These are phyloP conservation scores for Entoloma clypeatum DNA, from an alignment of 1,284 basidiomycete species.

Conservation along the genomic window DNA sequence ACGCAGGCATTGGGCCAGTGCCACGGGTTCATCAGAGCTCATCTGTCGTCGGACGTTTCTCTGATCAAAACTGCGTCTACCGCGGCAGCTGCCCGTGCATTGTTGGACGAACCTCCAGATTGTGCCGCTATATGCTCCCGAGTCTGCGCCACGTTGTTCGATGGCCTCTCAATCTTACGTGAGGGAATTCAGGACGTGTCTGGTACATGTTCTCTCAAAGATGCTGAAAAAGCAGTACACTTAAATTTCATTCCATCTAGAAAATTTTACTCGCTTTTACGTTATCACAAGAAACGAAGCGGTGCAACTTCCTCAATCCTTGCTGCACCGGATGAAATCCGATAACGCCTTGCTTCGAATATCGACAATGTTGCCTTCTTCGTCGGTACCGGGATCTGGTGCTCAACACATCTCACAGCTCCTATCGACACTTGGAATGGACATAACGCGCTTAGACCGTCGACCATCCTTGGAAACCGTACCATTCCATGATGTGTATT, in stretches of 20 bases:
- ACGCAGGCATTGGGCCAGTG: slow-evolving; percentile 76
- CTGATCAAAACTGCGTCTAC: slow-evolving; percentile 61
- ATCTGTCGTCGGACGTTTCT: slow-evolving; percentile 51
- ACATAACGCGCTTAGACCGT: slow-evolving; percentile 54
- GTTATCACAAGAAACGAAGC: slow-evolving; percentile 13
- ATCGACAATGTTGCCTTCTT: slow-evolving; percentile 11
- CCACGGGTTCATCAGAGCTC: slow-evolving; percentile 46
- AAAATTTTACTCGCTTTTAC: slow-evolving; percentile 23
- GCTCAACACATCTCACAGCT: slow-evolving; percentile 23
- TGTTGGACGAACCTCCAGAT: slow-evolving; percentile 42
- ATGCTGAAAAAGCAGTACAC: not conserved
- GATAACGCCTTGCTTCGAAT: slow-evolving; percentile 20
- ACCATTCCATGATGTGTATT: slow-evolving; percentile 61
- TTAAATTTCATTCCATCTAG: slow-evolving; percentile 9
- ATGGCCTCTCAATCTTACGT: slow-evolving; percentile 51
- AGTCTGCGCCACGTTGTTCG: slow-evolving; percentile 54
- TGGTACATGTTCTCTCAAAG: slow-evolving; percentile 36
- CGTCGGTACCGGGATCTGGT: slow-evolving; percentile 8
- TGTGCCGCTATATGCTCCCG: slow-evolving; percentile 73
- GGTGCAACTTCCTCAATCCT: slow-evolving; percentile 4
- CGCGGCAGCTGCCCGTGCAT: slow-evolving; percentile 57
- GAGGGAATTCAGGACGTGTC: slow-evolving; percentile 61
- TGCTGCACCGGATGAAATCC: not conserved
- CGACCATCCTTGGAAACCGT: slow-evolving; percentile 45
- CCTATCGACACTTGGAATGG: slow-evolving; percentile 27